Base-by-base conservation (phyloP, 2,329 filamentous ascomycete species). In the Ceratocystis eucalypticola region DNA sequence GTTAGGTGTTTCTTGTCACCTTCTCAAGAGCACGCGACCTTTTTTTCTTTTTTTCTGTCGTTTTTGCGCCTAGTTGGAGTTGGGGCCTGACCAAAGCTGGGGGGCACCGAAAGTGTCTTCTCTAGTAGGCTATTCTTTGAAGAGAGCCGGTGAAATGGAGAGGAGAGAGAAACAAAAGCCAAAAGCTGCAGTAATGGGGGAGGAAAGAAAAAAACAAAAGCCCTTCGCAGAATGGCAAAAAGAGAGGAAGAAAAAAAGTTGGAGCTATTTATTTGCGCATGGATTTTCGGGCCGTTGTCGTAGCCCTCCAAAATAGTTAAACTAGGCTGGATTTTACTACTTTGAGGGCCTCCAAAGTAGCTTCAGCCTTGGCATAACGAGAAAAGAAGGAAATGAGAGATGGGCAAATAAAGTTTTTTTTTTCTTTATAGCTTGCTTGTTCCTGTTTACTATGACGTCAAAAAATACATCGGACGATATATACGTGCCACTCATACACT, bases 241-340 rank as follows among this genome's bases (percentile, higher is more conserved):
- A 65, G 64, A 53, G 55, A 41, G 44, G 37, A 20, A 25, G 48
- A 64, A 37, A 33, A 64, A 50, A 65, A 62, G 41, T 46, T 46
- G 45, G 45, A 46, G 41, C 22, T 46, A 41, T 46, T 62, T 46
- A 48, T 45, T 48, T 46, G 41, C 22, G 25, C 61, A 30, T 62
- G 20, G 61, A 66, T 44, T n/a, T 33, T n/a, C 22, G 37, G 61
- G 61, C 62, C 33, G 61, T 46, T 59, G 61, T 45, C 64, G 33
- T 28, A 44, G 62, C 30, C 41, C 44, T 37, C 33, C 33, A 37
- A 37, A 37, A 41, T 41, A 15, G 37, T 15, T 37, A 28, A 50
- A 28, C 37, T 45, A 48, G 57, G 53, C 61, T 30, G n/a, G 8
- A 25, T 41, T 37, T 61, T 41, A 53, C 48, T 41, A 53, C 25